Conservation (phyloP, 139 green algal species). For the Marvania coccoides region DNA sequence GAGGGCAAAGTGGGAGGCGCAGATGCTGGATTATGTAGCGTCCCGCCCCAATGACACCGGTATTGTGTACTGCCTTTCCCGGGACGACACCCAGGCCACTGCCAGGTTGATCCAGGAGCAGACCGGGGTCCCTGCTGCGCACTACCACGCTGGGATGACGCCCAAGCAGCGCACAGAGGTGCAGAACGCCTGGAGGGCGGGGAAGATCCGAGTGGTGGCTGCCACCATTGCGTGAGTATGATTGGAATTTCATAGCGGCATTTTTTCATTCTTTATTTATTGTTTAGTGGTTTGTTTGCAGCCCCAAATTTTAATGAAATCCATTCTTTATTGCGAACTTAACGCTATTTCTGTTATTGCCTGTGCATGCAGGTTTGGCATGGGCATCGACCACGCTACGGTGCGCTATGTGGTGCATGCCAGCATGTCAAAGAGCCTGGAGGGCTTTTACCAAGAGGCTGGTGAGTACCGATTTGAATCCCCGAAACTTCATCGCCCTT, state of each 20-base stretch:
- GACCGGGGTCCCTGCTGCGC: slow-evolving; percentile 33
- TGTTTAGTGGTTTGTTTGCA: too few species aligned
- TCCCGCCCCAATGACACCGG: slow-evolving; percentile 35
- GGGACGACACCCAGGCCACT: slow-evolving; percentile 44
- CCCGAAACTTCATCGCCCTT: too few species aligned
- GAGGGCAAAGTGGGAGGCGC: slow-evolving; percentile 14
- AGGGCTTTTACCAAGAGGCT: slow-evolving; percentile 62
- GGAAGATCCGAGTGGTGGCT: not conserved
- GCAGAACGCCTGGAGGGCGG: slow-evolving; percentile 63
- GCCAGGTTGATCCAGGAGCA: slow-evolving; percentile 17
- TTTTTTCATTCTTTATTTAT: too few species aligned
- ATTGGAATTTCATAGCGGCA: too few species aligned
- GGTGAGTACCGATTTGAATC: too few species aligned
- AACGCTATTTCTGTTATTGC: not conserved
- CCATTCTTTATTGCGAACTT: slow-evolving; percentile 17
- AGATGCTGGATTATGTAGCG: slow-evolving; percentile 32
- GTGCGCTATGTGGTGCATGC: slow-evolving; percentile 78
- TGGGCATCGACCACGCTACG: slow-evolving; percentile 78
- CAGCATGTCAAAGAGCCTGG: slow-evolving; percentile 42
- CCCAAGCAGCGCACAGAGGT: slow-evolving; percentile 61
- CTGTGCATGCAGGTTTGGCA: slow-evolving; percentile 32
- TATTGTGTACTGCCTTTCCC: slow-evolving; percentile 88
- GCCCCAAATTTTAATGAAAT: too few species aligned
- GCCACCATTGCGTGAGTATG: slow-evolving; percentile 15
- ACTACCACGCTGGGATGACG: slow-evolving; percentile 89